phyloP scores from a whole-genome alignment of 768 basidiomycete genomes.

The Phylloporus sp. region DNA sequence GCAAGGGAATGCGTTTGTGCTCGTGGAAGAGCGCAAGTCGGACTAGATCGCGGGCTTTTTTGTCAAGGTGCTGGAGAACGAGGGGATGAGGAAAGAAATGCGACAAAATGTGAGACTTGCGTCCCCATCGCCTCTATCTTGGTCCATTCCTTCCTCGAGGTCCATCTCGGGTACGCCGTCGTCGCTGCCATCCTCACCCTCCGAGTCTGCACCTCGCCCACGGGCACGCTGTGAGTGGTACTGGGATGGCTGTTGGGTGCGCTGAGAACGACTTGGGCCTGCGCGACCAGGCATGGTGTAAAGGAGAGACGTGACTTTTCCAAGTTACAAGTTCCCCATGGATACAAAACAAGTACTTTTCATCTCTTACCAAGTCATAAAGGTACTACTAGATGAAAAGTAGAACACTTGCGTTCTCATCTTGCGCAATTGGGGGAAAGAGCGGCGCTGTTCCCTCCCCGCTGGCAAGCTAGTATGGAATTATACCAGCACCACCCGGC shows the following conservation, averaged over 20 bases:
- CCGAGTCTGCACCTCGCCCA: slow-evolving; percentile 20
- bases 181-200: slow-evolving; percentile 36
- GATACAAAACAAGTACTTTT: too few species aligned
- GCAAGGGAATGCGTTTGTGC: slow-evolving; percentile 59
- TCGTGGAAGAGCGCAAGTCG: slow-evolving; percentile 82
- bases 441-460: too few species aligned
- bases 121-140: slow-evolving; percentile 16
- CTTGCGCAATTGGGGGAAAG: too few species aligned
- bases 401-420: too few species aligned
- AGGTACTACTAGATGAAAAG: too few species aligned
- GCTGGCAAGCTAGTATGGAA: too few species aligned
- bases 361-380: too few species aligned
- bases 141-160: slow-evolving; percentile 27
- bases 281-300: slow-evolving; percentile 31
- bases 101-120: slow-evolving; percentile 4
- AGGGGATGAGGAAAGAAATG: background rate
- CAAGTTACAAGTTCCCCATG: too few species aligned
- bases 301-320: slow-evolving; percentile 1
- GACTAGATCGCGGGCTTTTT: slow-evolving; percentile 68
- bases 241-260: slow-evolving; percentile 38
- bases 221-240: slow-evolving; percentile 25
- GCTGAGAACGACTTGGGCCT: slow-evolving; percentile 28
- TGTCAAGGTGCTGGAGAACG: slow-evolving; percentile 53
- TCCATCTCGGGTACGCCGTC: slow-evolving; percentile 23
- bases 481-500: too few species aligned